Evolutionary conservation across 148 eudicot species (phyloP).

Genomic region (Hydrangea macrophylla): DNA sequence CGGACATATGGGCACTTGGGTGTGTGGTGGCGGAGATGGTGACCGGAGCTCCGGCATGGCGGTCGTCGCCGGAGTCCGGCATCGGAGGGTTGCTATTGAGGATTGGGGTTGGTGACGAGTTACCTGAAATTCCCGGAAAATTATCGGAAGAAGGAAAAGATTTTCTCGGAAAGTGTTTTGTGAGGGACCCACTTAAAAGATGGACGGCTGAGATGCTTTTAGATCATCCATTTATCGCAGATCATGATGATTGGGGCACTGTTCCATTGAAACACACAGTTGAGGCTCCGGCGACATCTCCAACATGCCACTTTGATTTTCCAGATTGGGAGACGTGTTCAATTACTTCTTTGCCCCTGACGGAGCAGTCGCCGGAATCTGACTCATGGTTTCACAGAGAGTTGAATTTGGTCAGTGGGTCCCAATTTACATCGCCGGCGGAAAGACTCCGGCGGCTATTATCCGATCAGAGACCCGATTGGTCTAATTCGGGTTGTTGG

Average conservation of each 20-base stretch:
- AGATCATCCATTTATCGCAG: slow-evolving; percentile 34
- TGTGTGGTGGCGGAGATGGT: slow-evolving; percentile 40
- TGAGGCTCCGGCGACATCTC: slow-evolving; percentile 38
- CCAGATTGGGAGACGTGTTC: slow-evolving; percentile 40
- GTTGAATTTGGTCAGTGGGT: no score
- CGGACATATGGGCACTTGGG: slow-evolving; percentile 89
- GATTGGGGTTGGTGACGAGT: slow-evolving; percentile 55
- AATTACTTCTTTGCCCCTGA: slow-evolving; percentile 12
- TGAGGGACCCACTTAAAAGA: slow-evolving; percentile 51
- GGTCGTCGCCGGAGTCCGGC: slow-evolving; percentile 32
- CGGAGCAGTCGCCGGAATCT: slow-evolving; percentile 18
- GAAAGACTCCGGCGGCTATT: slow-evolving; percentile 24
- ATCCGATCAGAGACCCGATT: slow-evolving; percentile 21
- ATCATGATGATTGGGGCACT: slow-evolving; percentile 3
- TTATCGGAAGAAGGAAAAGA: slow-evolving; percentile 59
- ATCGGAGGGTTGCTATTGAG: slow-evolving; percentile 46
- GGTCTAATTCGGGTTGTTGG: slow-evolving; percentile 35
- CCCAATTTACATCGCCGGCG: slow-evolving; percentile 11
- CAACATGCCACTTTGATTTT: slow-evolving; percentile 69
- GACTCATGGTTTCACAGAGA: no score
- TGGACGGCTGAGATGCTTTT: slow-evolving; percentile 84
- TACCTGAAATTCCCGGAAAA: slow-evolving; percentile 55
- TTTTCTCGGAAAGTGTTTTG: slow-evolving; percentile 60
- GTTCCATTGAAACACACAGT: slow-evolving; percentile 6
- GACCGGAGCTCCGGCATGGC: slow-evolving; percentile 43